These are phyloP conservation scores for Angophora floribunda DNA, from an alignment of 345 rosid genomes.

Conservation along the genomic window DNA sequence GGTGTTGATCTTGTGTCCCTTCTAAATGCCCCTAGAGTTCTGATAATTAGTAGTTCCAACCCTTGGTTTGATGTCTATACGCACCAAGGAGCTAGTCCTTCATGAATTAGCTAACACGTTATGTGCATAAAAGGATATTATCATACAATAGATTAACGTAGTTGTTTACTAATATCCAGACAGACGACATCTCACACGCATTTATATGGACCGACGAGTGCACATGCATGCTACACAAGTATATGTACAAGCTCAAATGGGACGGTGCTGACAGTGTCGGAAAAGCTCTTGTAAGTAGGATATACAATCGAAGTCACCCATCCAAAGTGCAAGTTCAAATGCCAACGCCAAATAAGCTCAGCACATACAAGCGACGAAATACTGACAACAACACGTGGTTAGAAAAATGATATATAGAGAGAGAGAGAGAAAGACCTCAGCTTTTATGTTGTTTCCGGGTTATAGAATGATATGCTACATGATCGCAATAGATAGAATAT, in stretches of 20 bases:
- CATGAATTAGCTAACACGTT: background rate
- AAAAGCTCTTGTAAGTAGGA: background rate
- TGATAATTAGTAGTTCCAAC: background rate
- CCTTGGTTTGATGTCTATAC: background rate
- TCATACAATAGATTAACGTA: background rate
- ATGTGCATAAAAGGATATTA: background rate
- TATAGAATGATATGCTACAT: background rate
- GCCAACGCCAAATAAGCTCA: background rate
- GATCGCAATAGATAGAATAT: background rate
- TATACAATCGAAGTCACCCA: background rate
- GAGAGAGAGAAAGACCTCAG: background rate
- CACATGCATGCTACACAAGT: background rate
- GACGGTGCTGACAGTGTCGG: background rate
- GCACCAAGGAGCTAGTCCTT: background rate
- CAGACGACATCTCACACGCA: background rate
- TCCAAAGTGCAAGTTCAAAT: background rate
- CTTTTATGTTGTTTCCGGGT: background rate
- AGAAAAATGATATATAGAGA: background rate
- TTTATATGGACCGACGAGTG: background rate
- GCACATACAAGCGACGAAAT: background rate
- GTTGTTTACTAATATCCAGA: background rate
- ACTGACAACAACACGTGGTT: background rate
- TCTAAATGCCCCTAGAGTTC: background rate
- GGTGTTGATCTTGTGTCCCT: background rate
- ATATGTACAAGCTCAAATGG: background rate